Percentiles rank a stretch among this genome's conserved stretches.
These are phyloP conservation scores for Phaseolus coccineus DNA, from an alignment of 331 rosid genomes.

Conservation along the genomic window DNA sequence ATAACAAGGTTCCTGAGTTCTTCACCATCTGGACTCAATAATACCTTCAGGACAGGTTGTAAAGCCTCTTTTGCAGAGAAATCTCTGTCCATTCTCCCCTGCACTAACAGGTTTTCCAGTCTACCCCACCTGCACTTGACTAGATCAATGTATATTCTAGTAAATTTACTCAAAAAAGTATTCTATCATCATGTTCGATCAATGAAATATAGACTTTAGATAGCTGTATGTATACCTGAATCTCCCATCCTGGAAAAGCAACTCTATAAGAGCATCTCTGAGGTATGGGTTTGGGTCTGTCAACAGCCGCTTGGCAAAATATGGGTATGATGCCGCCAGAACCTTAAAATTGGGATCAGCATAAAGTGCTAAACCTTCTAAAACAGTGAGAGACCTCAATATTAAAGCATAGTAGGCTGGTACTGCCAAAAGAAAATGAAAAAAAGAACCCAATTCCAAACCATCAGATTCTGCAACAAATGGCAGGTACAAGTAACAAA, in stretches of 20 bases:
- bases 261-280: slow-evolving; percentile 92
- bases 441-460: slow-evolving; percentile 37
- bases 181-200: slow-evolving; percentile 17
- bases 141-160: slow-evolving; percentile 46
- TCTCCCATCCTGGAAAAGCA: slow-evolving; percentile 86
- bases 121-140: slow-evolving; percentile 80
- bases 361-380: slow-evolving; percentile 92
- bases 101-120: slow-evolving; percentile 81
- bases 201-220: slow-evolving; percentile 18
- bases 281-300: slow-evolving; percentile 95
- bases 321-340: slow-evolving; percentile 95
- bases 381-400: slow-evolving; percentile 92
- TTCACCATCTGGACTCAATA: slow-evolving; percentile 84
- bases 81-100: slow-evolving; percentile 87
- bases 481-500: slow-evolving; percentile 10
- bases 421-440: slow-evolving; percentile 57
- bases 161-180: slow-evolving; percentile 30
- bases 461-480: slow-evolving; percentile 42
- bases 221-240: slow-evolving; percentile 66
- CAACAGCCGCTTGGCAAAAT: slow-evolving; percentile 91
- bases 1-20: slow-evolving; percentile 66
- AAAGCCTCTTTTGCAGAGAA: slow-evolving; percentile 86
- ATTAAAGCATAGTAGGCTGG: slow-evolving; percentile 94
- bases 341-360: slow-evolving; percentile 98
- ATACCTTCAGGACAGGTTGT: slow-evolving; percentile 85